Base-by-base conservation (phyloP, 179 eudicot genomes). In the Silene vulgaris region DNA sequence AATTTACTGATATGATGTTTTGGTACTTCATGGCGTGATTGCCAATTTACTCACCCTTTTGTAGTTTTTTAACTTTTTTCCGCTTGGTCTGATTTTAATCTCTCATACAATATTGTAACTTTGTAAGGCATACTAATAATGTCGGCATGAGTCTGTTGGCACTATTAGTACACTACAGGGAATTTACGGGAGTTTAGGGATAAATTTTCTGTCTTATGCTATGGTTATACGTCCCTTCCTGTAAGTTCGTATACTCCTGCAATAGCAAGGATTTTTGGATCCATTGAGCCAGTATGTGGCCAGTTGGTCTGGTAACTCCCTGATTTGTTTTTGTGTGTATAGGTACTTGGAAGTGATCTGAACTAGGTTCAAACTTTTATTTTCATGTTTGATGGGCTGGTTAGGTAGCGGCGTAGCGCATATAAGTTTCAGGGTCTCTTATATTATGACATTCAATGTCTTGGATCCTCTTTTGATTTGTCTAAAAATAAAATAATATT, bases 1-100 rank as follows among this genome's bases (percentile, higher is more conserved):
- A 92, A 69, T 37, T 88, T 20, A 80, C 74, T n/a, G n/a, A n/a
- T n/a, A n/a, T 56, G 96, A 94, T 83, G 87, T 91, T 29, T 77
- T 64, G 48, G 86, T 92, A 80, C 85, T 54, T n/a, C n/a, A 30
- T 30, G 35, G 35, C 35, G 3, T 0, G 3, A 30, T 30, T 30
- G 35, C 35, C 4, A 30, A 30, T 30, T 30, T 30, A 3, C 35
- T 30, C 35, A 30, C 4, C 35, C 81, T 95, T 84, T 84, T 86
- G 69, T 79, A 86, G 68, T n/a, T n/a, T n/a, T n/a, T n/a, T n/a
- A n/a, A n/a, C 89, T 95, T 17, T 95, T 92, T 81, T 87, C 95
- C 4, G 89, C 85, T 76, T 95, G 97, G 97, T 88, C 95, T 0
- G 95, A 92, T 83, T 90, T 92, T 80, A 88, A 77, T 92, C 91